These are phyloP conservation scores for Thinopyrum obtusiflorum DNA, from an alignment of 202 grass and related monocot species.

Conservation along the genomic window DNA sequence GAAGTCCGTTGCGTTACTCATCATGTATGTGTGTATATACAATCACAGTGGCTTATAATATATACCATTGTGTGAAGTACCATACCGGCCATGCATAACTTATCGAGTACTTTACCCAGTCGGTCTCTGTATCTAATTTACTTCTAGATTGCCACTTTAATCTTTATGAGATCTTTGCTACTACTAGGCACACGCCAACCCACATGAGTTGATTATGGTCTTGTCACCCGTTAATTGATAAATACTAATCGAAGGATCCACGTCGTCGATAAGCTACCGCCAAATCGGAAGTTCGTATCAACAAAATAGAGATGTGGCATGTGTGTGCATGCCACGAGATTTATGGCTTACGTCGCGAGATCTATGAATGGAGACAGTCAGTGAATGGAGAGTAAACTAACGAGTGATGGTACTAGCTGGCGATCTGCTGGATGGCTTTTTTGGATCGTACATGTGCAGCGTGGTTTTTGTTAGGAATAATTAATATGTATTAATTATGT, in stretches of 20 bases:
- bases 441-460: neutral
- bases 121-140: too few relatives aligned
- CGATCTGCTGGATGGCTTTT: neutral
- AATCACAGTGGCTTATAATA: neutral
- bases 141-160: neutral
- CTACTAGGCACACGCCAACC: too few relatives aligned
- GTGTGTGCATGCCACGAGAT: conserved; percentile 1
- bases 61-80: too few relatives aligned
- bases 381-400: neutral
- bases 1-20: neutral
- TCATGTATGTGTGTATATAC: neutral
- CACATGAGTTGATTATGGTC: neutral
- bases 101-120: too few relatives aligned
- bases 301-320: neutral
- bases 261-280: neutral
- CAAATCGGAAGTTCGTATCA: neutral
- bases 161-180: neutral
- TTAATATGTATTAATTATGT: too few relatives aligned
- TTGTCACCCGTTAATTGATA: conserved; percentile 30
- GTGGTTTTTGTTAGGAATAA: too few relatives aligned
- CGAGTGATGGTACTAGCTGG: neutral
- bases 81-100: too few relatives aligned
- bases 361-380: neutral
- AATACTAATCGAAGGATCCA: conserved; percentile 6
- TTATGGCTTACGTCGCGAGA: neutral